Base-by-base conservation (phyloP, 2,329 filamentous ascomycete genomes). In the Rhynchosporium agropyri region DNA sequence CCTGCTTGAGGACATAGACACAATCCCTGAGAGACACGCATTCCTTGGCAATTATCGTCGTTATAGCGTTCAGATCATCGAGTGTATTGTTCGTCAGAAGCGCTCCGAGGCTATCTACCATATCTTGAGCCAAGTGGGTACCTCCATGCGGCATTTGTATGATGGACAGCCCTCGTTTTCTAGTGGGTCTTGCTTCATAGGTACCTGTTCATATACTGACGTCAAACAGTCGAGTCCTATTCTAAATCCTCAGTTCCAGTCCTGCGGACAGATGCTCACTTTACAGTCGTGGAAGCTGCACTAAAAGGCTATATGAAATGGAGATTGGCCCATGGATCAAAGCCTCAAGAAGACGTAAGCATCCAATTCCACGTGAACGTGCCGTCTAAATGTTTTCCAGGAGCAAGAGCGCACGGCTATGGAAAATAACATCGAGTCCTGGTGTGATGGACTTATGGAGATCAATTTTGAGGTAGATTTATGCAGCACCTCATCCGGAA, bases 41-140 rank as follows among this genome's bases (percentile, higher is more conserved):
- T 99, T 99, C 74, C 83, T 98, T 10, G 92, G 94, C 3, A 98
- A 99, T 73, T 99, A 99, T 75, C 84, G 95, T 45, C 85, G 95
- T 63, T 98, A 97, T 72, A 95, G 92, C 74, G 87, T 88, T 3
- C 89, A 91, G 64, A 85, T 97, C 31, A 92, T 99, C 61, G 94
- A 98, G 76, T 84, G 84, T 15, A 91, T 98, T 66, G 92, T 96
- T 28, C 84, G 90, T 68, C 84, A 90, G 69, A 90, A 91, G 69
- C 87, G 93, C 2, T 85, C 90, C 57, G 93, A 97, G 65, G 94
- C 94, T 0, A 87, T 98, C 67, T 85, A 87, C 46, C 91, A 97
- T 75, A 93, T 98, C 58, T 83, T 99, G n/a, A 81, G 83, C 15
- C 87, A 90, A 70, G 89, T 93, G 31, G 89, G 95, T 66, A 82